Base-by-base conservation (phyloP, 1,139 yeast genomes). In the Scheffersomyces illinoinensis region DNA sequence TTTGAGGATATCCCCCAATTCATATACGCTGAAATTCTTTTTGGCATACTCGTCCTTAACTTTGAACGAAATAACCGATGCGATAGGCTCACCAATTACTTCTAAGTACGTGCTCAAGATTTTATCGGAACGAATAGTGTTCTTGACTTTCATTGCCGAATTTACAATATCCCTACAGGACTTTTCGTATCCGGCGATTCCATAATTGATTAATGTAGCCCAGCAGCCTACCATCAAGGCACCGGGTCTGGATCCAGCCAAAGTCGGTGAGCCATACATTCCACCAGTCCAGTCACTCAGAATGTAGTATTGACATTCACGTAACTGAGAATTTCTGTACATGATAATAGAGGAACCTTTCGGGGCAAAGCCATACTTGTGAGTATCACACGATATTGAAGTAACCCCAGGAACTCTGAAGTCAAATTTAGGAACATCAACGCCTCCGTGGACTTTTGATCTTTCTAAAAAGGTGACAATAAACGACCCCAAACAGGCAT, bases 281-380 rank as follows among this genome's bases (percentile, higher is more conserved):
- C 99, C 99, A 53, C 99, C 99, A 8, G 88, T 81, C 99, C 99
- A 95, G 61, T 88, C 91, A 1, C 93, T 79, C 59, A 87, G 83
- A 47, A 93, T 84, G 72, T 89, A 95, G 74, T 95, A 95, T 75
- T 95, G 99, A 68, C 90, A 84, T 65, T 85, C 85, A 58, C 99
- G 83, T 60, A 92, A 79, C 61, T 83, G 81, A 0, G 83, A 70
- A 61, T 81, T 76, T 56, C 98, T 83, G 74, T 95, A 95, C 97
- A 95, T 90, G 66, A 95, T 90, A 50, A 93, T 84, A 0, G 97
- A 92, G 0, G 97, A 90, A 5, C 99, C 99, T 74, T 95, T 95
- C 53, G 99, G 98, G 10, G 98, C 98, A 80, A 93, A 95, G 1
- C 98, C 99, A 70, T 95, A 95, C 74, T 95, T 95, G 79, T 95